Conservation (phyloP, 257 asterid species). For the Dorcoceras hygrometricum region DNA sequence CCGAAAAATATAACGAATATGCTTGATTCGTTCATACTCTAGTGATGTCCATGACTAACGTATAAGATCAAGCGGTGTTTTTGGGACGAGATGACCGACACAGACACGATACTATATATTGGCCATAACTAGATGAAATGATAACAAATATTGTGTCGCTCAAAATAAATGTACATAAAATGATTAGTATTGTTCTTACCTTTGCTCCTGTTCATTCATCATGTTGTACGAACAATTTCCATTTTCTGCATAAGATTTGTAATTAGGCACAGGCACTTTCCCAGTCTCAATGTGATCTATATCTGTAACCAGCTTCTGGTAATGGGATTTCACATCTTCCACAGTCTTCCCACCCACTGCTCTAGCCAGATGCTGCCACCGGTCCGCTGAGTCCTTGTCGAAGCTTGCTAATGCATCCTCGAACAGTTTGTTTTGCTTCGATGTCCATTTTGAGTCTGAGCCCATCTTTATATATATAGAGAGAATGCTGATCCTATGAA, state of each 20-base stretch:
- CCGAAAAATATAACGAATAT: no score
- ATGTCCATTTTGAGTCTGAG: conserved; percentile 43
- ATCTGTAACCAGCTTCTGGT: conserved; percentile 47
- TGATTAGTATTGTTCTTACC: conserved; percentile 16
- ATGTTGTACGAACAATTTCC: conserved; percentile 13
- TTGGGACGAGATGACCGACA: no score
- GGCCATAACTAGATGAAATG: background rate
- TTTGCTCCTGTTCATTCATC: conserved; percentile 25
- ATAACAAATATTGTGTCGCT: background rate
- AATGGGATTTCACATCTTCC: conserved; percentile 54
- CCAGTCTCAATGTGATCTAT: conserved; percentile 45
- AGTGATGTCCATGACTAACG: background rate
- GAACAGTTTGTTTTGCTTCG: conserved; percentile 46
- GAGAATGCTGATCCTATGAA: background rate
- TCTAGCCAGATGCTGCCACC: conserved; percentile 43
- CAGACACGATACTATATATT: no score
- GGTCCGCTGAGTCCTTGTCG: conserved; percentile 34
- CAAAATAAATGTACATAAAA: background rate
- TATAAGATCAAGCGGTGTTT: no score
- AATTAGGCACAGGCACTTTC: conserved; percentile 41
- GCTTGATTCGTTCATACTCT: no score
- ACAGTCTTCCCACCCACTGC: conserved; percentile 47
- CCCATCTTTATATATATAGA: conserved; percentile 15
- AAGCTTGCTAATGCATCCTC: conserved; percentile 48
- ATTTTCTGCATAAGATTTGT: conserved; percentile 20